Evolutionary conservation across 208 protist genomes (phyloP).

Genomic region (Acanthamoeba healyi): DNA sequence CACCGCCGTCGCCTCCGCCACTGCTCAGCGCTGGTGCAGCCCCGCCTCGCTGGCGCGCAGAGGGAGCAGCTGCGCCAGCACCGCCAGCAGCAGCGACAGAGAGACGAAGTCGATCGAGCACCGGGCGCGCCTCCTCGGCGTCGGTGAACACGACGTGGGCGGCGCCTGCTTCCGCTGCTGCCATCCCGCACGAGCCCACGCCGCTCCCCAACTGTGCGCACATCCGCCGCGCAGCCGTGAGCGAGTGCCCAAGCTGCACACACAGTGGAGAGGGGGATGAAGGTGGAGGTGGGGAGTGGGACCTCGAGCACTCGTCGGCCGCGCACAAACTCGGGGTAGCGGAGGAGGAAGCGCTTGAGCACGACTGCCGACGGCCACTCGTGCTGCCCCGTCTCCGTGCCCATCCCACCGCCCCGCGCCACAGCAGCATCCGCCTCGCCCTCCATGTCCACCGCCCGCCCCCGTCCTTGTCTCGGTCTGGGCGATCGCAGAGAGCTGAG

Average conservation of each 20-base stretch:
- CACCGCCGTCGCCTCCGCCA: neutral
- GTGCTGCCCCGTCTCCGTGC: conserved; percentile 7
- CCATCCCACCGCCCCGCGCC: neutral
- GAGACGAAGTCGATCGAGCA: neutral
- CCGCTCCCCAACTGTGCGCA: neutral
- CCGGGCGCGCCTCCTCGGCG: conserved; percentile 9
- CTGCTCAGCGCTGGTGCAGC: neutral
- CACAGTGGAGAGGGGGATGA: too few relatives aligned
- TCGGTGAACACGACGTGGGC: conserved; percentile 31
- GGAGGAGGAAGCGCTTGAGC: neutral
- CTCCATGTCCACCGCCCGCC: neutral
- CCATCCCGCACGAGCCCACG: conserved; percentile 8
- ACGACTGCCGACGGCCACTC: conserved; percentile 23
- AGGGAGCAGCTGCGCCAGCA: too few relatives aligned
- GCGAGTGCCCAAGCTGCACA: neutral
- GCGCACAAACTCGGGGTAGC: neutral
- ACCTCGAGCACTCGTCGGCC: conserved; percentile 13
- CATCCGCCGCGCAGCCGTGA: neutral
- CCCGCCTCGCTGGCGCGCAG: too few relatives aligned
- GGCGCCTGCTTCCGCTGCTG: neutral
- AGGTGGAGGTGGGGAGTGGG: neutral
- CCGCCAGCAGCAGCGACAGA: neutral
- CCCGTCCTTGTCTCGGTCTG: too few relatives aligned
- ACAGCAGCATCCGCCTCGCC: too few relatives aligned
- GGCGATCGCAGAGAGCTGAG: too few relatives aligned